Base-by-base conservation (phyloP, 2,329 filamentous ascomycete species). In the Diplocarpon rosae region DNA sequence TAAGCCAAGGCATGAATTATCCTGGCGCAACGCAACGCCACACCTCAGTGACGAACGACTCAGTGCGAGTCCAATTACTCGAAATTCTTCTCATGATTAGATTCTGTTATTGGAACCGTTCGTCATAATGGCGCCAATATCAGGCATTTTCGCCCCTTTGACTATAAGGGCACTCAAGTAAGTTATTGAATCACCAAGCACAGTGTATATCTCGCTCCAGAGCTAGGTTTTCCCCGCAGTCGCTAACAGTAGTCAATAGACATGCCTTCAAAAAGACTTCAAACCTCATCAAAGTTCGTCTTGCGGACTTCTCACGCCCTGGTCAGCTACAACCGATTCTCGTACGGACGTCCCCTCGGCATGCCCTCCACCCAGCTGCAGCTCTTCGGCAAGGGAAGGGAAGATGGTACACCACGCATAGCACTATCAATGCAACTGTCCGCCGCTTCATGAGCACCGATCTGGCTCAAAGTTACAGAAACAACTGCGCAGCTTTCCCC, bases 351-450 rank as follows among this genome's bases (percentile, higher is more conserved):
- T 64, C 69, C 27, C 67, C 71, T 8, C 70, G 70, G 33, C 78
- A 82, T 48, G 74, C 59, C 16, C 52, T 61, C 11, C 78, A 78
- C 58, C 76, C 74, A 33, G 67, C 73, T 48, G 78, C 78, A 37
- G 71, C 70, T 42, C 73, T 84, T 51, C 75, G 75, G 51, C 80
- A 84, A 61, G 69, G 67, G 54, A 78, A 80, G 51, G 76, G 74
- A 54, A 70, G 78, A 51, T 76, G 73, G 66, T 82, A 78, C 62
- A 78, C 73, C 27, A 81, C 78, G 28, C 56, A 69, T 69, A 55
- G 55, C 47, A 66, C 67, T 33, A 76, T 78, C 59, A 71, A 73
- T 39, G 70, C 73, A 4, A 65, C 69, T 35, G 59, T 70, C 41
- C 62, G 65, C 56, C 44, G 65, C 54, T 47, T 56, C 57, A 46